phyloP scores from a whole-genome alignment of 495 filamentous ascomycete species.

The Cercophora scortea region DNA sequence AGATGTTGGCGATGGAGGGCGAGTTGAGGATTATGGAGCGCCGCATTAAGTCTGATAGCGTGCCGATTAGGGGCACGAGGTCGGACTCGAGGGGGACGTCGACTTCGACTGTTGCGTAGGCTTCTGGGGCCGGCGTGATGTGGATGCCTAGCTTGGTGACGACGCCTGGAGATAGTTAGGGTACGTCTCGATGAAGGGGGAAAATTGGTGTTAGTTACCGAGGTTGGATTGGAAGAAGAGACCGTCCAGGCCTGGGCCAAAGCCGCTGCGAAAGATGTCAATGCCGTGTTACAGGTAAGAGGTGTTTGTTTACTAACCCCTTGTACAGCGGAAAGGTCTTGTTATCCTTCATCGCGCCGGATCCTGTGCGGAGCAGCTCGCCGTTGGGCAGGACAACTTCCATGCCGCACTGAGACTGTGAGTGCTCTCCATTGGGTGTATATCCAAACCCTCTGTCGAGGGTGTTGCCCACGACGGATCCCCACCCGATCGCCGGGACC shows the following conservation, averaged over 20 bases:
- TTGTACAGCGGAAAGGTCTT: too few relatives aligned
- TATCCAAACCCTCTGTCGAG: constrained; percentile 37
- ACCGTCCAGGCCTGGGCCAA: constrained; percentile 40
- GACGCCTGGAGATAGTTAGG: constrained; percentile 17
- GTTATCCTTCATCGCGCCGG: constrained; percentile 33
- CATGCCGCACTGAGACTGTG: constrained; percentile 38
- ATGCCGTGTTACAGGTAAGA: constrained; percentile 21
- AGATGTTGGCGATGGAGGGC: constrained; percentile 26
- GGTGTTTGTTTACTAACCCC: too few relatives aligned
- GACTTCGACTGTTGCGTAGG: constrained; percentile 42
- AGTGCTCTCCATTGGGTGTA: constrained; percentile 41
- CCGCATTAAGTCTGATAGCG: constrained; percentile 32
- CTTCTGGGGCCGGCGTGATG: constrained; percentile 38
- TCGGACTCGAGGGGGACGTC: constrained; percentile 41
- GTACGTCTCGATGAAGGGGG: too few relatives aligned
- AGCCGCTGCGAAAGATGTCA: constrained; percentile 37
- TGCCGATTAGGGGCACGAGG: constrained; percentile 33
- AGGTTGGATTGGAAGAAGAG: constrained; percentile 43
- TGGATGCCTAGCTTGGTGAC: constrained; percentile 42
- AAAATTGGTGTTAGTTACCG: too few relatives aligned
- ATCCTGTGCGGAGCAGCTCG: constrained; percentile 41
- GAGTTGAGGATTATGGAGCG: constrained; percentile 40
- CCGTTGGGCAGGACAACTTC: constrained; percentile 43
- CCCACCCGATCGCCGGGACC: constrained; percentile 49
- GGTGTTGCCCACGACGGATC: constrained; percentile 48